A percentile compares a stretch with the other conserved stretches of the same genome.
phyloP scores from a whole-genome alignment of 2,329 filamentous ascomycete genomes.

The Hymenoscyphus linearis region DNA sequence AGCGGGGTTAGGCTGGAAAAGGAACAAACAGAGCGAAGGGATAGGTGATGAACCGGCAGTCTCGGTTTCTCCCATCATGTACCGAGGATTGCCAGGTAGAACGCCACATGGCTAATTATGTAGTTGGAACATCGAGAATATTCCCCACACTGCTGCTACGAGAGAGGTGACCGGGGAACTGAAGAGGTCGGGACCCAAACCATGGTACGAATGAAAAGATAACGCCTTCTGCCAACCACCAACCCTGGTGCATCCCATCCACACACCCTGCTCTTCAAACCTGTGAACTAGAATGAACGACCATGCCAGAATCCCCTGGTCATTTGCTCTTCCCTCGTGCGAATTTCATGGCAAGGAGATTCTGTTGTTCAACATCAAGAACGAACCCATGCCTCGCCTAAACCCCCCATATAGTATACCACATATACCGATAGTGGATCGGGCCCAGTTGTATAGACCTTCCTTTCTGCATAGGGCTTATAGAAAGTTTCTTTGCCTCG shows the following conservation, averaged over 20 bases:
- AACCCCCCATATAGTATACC: conserved; percentile 24
- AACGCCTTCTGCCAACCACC: background rate
- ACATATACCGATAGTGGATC: conserved; percentile 23
- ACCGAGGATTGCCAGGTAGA: too few relatives aligned
- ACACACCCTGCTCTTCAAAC: background rate
- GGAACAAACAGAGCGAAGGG: too few relatives aligned
- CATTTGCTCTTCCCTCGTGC: background rate
- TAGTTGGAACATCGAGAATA: too few relatives aligned
- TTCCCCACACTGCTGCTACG: background rate
- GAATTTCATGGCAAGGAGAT: background rate
- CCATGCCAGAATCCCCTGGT: background rate
- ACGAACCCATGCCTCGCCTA: conserved; percentile 26
- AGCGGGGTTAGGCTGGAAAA: too few relatives aligned
- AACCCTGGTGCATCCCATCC: background rate
- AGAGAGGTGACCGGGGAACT: background rate
- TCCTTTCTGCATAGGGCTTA: conserved; percentile 6
- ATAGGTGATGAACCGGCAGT: too few relatives aligned
- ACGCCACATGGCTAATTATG: too few relatives aligned
- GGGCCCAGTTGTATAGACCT: conserved; percentile 28
- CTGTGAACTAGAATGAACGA: background rate
- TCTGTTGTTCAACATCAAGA: background rate
- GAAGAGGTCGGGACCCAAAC: background rate
- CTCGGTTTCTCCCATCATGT: too few relatives aligned
- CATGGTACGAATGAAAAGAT: background rate
- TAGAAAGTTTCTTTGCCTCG: background rate